A percentile compares a stretch with the other conserved stretches of the same genome.
These are phyloP conservation scores for Rosellinia necatrix DNA, from an alignment of 2,329 filamentous ascomycete genomes.

Conservation along the genomic window DNA sequence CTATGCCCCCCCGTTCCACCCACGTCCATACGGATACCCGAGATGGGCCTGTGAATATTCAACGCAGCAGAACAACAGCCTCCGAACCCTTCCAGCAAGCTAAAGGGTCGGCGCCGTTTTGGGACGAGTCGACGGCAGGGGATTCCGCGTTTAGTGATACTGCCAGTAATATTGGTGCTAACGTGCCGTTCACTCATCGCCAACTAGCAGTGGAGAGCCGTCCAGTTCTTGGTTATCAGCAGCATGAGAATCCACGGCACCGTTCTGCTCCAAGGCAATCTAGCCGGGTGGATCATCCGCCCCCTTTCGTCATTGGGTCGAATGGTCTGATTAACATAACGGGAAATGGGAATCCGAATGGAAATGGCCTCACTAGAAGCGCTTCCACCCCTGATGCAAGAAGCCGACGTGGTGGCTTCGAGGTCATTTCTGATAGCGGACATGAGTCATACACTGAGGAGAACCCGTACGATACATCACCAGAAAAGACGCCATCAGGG, in stretches of 20 bases:
- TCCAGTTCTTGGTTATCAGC: conserved; percentile 30
- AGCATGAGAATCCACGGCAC: conserved; percentile 34
- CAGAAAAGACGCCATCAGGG: conserved; percentile 37
- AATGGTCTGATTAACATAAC: conserved; percentile 39
- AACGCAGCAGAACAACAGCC: conserved; percentile 31
- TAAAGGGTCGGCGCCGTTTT: conserved; percentile 37
- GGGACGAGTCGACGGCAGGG: conserved; percentile 43
- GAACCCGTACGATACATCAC: conserved; percentile 35
- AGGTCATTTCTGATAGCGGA: conserved; percentile 28
- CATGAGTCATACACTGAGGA: conserved; percentile 35
- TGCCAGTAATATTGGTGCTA: conserved; percentile 40
- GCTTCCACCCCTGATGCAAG: conserved; percentile 41
- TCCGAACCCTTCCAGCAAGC: conserved; percentile 34
- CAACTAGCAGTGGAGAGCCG: conserved; percentile 29
- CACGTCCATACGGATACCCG: conserved; percentile 29
- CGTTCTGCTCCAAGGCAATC: conserved; percentile 31
- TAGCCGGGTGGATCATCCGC: conserved; percentile 28
- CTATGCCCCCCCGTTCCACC: conserved; percentile 28
- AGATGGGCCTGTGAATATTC: conserved; percentile 34
- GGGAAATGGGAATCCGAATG: conserved; percentile 30
- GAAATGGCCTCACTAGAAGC: conserved; percentile 36
- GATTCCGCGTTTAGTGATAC: conserved; percentile 42
- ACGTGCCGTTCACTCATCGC: conserved; percentile 30
- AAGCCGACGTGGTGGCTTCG: conserved; percentile 30
- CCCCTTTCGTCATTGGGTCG: conserved; percentile 36